Evolutionary conservation across 2,329 filamentous ascomycete genomes (phyloP).

Genomic region (Paecilomyces sp.): DNA sequence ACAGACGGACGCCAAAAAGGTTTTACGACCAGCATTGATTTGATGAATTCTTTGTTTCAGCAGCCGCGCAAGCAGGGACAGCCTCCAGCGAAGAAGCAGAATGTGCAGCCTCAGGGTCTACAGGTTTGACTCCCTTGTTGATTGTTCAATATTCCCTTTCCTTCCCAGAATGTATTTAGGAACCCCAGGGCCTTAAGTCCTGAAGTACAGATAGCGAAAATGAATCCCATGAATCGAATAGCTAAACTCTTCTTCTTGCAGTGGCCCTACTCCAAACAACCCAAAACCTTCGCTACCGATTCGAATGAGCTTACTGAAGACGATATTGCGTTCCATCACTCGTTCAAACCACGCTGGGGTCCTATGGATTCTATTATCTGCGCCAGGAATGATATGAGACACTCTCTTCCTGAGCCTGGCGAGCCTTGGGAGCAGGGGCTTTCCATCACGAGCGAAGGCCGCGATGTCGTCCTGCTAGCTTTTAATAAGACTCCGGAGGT

Average conservation of each 20-base stretch:
- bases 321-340: slow-evolving; percentile 64
- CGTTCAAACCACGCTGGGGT: slow-evolving; percentile 73
- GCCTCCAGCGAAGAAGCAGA: slow-evolving; percentile 48
- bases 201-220: slow-evolving; percentile 19
- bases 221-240: slow-evolving; percentile 29
- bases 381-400: slow-evolving; percentile 36
- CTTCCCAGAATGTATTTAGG: slow-evolving; percentile 25
- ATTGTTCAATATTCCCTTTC: slow-evolving; percentile 27
- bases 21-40: slow-evolving; percentile 82
- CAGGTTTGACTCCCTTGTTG: slow-evolving; percentile 72
- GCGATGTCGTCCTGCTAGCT: slow-evolving; percentile 22
- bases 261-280: slow-evolving; percentile 80
- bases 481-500: slow-evolving; percentile 17
- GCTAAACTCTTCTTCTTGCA: slow-evolving; percentile 43
- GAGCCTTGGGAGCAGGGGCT: slow-evolving; percentile 49
- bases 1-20: slow-evolving; percentile 44
- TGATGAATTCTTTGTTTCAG: slow-evolving; percentile 92
- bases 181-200: slow-evolving; percentile 4
- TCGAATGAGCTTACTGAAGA: slow-evolving; percentile 53
- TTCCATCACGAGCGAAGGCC: slow-evolving; percentile 32
- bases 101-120: slow-evolving; percentile 59
- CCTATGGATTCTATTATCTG: slow-evolving; percentile 67
- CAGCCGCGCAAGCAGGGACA: slow-evolving; percentile 52
- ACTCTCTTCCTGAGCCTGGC: slow-evolving; percentile 11
- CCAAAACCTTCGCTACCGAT: slow-evolving; percentile 60